Evolutionary conservation across 2,329 filamentous ascomycete species (phyloP).

Genomic region (Talaromyces rugulosus): DNA sequence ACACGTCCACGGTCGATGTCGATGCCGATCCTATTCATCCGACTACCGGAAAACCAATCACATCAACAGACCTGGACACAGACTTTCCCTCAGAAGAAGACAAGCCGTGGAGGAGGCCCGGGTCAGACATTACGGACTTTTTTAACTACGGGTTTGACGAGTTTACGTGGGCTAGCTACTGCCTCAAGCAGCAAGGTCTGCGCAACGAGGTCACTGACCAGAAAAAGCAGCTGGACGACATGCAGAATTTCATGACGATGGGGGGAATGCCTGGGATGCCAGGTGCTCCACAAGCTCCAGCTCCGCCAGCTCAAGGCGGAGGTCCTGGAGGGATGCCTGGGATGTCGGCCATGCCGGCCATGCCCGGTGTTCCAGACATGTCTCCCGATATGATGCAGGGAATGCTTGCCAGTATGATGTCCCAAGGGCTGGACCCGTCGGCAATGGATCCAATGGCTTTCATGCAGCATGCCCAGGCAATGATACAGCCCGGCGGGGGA

Average conservation of each 20-base stretch:
- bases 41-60: conserved; percentile 70
- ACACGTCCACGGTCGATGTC: conserved; percentile 78
- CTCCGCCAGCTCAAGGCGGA: conserved; percentile 23
- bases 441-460: conserved; percentile 53
- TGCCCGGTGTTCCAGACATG: conserved; percentile 48
- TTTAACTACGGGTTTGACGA: conserved; percentile 99
- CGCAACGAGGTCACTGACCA: conserved; percentile 74
- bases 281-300: conserved; percentile 25
- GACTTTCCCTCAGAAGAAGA: conserved; percentile 68
- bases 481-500: conserved; percentile 42
- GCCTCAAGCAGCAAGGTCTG: conserved; percentile 77
- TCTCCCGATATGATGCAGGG: conserved; percentile 55
- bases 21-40: conserved; percentile 77
- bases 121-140: conserved; percentile 91
- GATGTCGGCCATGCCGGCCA: conserved; percentile 31
- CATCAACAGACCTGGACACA: conserved; percentile 72
- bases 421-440: conserved; percentile 50
- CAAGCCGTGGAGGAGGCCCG: conserved; percentile 93
- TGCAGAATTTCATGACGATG: conserved; percentile 57
- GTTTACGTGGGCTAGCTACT: conserved; percentile 95
- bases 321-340: conserved; percentile 23
- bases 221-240: conserved; percentile 63
- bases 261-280: conserved; percentile 45
- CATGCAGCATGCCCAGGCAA: conserved; percentile 51
- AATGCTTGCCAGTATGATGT: conserved; percentile 54